Evolutionary conservation across 352 stramenopile species (phyloP), one percentile per base, ranked within the genome.

Genomic region (Phytopythium aichiense): DNA sequence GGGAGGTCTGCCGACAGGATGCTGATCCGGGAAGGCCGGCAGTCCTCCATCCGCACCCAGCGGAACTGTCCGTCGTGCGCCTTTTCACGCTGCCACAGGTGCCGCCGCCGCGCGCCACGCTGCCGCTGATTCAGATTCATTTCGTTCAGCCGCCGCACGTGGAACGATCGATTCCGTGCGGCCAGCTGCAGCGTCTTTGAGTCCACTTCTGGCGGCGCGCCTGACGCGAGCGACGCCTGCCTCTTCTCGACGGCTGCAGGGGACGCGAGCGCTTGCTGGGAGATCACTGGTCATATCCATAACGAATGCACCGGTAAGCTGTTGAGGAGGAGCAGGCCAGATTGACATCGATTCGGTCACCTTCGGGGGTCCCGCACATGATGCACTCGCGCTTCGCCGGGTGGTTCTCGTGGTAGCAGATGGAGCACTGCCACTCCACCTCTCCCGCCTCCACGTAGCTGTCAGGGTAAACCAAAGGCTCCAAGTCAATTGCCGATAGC

Each of bases 341-440:
- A 37, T 22, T 12, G 43, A 7, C 11, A 31, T 4, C 28, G 4
- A 5, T 31, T 31, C 28, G 28, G 18, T 37, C 65, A 89, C 81
- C 72, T 79, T 94, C 79, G 9, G 81, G 78, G 0, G 85, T 92
- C 23, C 85, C 85, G 62, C 85, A 94, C 79, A 94, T 87, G 51
- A 94, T 68, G 68, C 85, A 94, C 56, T 92, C 85, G 56, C 63
- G 73, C 65, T 92, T 94, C 25, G 81, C 83, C 30, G 85, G 85
- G 63, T 92, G 85, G 61, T 92, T 94, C 38, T 92, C 85, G 52
- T 94, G 79, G 56, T 94, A 94, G 61, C 85, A 94, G 38, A 94
- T 71, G 0, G 79, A 88, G 56, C 85, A 94, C 71, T 92, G 83
- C 85, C 85, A 94, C 67, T 92, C 85, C 33, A 71, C 68, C 60